Evolutionary conservation across 306 rosid species (phyloP).

Genomic region (Glycyrrhiza uralensis): DNA sequence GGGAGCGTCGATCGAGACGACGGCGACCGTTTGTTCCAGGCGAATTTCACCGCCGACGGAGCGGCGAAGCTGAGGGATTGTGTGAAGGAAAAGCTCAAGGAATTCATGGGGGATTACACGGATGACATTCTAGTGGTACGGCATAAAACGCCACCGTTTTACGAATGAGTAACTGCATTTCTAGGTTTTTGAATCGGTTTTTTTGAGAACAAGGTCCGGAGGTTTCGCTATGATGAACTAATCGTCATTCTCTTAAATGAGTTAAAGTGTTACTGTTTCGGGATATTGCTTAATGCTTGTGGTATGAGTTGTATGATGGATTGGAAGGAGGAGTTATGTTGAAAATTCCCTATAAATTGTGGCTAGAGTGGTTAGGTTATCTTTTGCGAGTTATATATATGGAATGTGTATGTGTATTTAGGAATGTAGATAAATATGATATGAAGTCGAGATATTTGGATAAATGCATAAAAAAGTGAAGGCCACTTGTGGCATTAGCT

Average conservation of each 20-base stretch:
- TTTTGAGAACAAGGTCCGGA: not conserved
- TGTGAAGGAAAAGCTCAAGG: constrained; percentile 82
- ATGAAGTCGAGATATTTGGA: not conserved
- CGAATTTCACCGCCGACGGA: constrained; percentile 58
- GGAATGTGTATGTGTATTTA: not conserved
- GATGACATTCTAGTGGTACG: constrained; percentile 97
- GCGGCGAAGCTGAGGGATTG: constrained; percentile 50
- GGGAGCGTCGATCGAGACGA: constrained; percentile 72
- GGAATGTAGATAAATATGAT: not conserved
- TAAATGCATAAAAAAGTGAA: not conserved
- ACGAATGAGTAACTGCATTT: not conserved
- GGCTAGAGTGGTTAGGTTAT: not conserved
- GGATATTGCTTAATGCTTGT: not conserved
- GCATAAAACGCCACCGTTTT: not conserved
- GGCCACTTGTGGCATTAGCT: not conserved
- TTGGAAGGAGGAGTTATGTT: not conserved
- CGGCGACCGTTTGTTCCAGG: constrained; percentile 57
- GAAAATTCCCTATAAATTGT: not conserved
- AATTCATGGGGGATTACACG: constrained; percentile 93
- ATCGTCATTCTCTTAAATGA: not conserved
- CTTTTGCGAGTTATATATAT: not conserved
- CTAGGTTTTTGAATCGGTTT: not conserved
- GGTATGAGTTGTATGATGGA: not conserved
- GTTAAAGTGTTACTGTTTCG: not conserved
- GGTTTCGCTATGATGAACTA: not conserved